Evolutionary conservation across 176 grass and related monocot species (phyloP), one percentile per base, ranked within the genome.

Genomic region (Ensete glaucum): DNA sequence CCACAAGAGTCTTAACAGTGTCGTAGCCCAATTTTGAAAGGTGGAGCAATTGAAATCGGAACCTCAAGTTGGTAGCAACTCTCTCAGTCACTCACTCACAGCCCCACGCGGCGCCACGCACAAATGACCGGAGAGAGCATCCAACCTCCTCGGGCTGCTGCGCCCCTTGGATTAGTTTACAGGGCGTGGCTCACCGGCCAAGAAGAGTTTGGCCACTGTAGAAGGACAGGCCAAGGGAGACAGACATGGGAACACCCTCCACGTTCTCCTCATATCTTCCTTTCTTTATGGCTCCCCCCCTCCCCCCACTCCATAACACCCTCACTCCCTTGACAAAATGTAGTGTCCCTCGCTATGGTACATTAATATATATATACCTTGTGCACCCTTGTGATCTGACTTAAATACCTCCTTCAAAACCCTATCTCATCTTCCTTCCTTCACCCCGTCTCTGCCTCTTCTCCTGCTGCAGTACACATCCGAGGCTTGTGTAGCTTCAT

Each of bases 181-280:
- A 16, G 27, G 27, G 48, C 68, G 19, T 2, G 20, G 68, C 68
- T 71, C 68, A 20, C 15, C 48, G 20, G 68, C 68, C 68, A 71
- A 71, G 43, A 48, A 25, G n/a, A 16, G 9, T 69, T 15, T 15
- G 10, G 11, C 1, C 66, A 13, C 9, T 43, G 24, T 48, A 19
- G 3, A 69, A 48, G 26, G 11, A 48, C 66, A 69, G 13, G 27
- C 48, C 68, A 52, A 71, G 77, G 77, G 15, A 43, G 66, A 79
- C 77, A 79, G 66, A 79, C 77, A 79, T 59, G 77, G 77, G 49
- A 79, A 79, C 77, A 79, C 9, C 52, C 53, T 66, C 66, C 77
- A 79, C 77, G 77, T 79, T 79, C 77, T 79, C 53, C 66, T 70
- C 77, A 52, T 76, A 48, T 76, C 73, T 76, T 50, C 19, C 54